Evolutionary conservation across 106 monocot species (phyloP), one percentile per base, ranked within the genome.

Genomic region (Ottelia alismoides): DNA sequence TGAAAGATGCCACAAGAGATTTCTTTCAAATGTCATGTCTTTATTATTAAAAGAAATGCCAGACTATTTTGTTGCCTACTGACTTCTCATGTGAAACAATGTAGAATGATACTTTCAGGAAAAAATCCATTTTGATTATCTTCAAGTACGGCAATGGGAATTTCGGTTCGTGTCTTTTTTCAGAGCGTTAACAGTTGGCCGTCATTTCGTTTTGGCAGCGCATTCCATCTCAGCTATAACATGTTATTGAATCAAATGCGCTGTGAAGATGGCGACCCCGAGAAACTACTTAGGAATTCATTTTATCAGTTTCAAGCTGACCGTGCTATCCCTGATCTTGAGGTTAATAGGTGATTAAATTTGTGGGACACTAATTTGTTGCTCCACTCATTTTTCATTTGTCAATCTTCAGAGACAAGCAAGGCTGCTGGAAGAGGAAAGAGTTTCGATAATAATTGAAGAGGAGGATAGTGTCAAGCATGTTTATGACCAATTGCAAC

Each of bases 301-400:
- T 99, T 99, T 68, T 99, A 86, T 64, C 90, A 99, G 62, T 99
- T 99, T 66, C 98, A 99, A 66, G 72, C 98, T 61, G 98, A 99
- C 55, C 79, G 90, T 52, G 73, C 77, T 24, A 82, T 99, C 77
- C 98, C 90, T 72, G 86, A 83, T 91, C 79, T 99, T 7, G 86
- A 99, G 98, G 98, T 98, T 71, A 52, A 66, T 72, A 52, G 47
- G 1, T 56, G n/a, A 6, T 7, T 43, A 43, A 12, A 17, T 29
- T 58, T n/a, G n/a, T n/a, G n/a, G n/a, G n/a, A n/a, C n/a, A n/a
- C n/a, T n/a, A n/a, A n/a, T n/a, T n/a, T n/a, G n/a, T n/a, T n/a
- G n/a, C n/a, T n/a, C n/a, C n/a, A n/a, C n/a, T n/a, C n/a, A n/a
- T 1, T 67, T n/a, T 43, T 43, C 40, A 6, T 18, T 32, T 43